Percentiles rank a stretch among this genome's conserved stretches.
phyloP scores from a whole-genome alignment of 2,329 filamentous ascomycete species.

The Teratosphaeria gauchensis region DNA sequence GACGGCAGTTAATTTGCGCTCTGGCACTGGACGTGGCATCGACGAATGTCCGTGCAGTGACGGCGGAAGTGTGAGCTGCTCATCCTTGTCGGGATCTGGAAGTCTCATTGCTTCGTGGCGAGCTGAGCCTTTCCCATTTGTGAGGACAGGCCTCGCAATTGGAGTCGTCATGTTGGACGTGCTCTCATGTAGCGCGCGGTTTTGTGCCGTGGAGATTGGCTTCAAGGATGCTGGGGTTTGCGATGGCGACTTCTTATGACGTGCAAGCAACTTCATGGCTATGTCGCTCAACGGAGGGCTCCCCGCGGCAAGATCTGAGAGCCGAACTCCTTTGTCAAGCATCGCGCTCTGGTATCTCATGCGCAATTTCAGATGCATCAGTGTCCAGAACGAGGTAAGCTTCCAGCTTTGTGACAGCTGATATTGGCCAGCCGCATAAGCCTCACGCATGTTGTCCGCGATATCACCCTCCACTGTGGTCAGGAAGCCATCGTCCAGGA shows the following conservation, averaged over 20 bases:
- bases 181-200: constrained; percentile 28
- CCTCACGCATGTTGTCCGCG: constrained; percentile 40
- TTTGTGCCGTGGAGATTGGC: constrained; percentile 14
- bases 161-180: constrained; percentile 47
- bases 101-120: background rate
- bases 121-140: constrained; percentile 7
- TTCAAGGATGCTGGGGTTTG: constrained; percentile 9
- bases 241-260: constrained; percentile 7
- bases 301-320: background rate
- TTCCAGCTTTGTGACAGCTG: constrained; percentile 51
- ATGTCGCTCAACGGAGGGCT: background rate
- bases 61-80: constrained; percentile 1
- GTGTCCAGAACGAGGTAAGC: constrained; percentile 39
- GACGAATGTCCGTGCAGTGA: background rate
- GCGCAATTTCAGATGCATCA: constrained; percentile 4
- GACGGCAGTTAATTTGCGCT: constrained; percentile 11
- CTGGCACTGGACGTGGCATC: background rate
- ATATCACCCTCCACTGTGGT: constrained; percentile 1
- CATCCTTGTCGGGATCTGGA: background rate
- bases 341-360: background rate
- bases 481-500: constrained; percentile 5
- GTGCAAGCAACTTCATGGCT: background rate
- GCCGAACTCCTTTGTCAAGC: background rate
- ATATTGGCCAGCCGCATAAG: constrained; percentile 32
- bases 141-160: constrained; percentile 34